phyloP scores from a whole-genome alignment of 257 asterid species.

The Petunia axillaris region DNA sequence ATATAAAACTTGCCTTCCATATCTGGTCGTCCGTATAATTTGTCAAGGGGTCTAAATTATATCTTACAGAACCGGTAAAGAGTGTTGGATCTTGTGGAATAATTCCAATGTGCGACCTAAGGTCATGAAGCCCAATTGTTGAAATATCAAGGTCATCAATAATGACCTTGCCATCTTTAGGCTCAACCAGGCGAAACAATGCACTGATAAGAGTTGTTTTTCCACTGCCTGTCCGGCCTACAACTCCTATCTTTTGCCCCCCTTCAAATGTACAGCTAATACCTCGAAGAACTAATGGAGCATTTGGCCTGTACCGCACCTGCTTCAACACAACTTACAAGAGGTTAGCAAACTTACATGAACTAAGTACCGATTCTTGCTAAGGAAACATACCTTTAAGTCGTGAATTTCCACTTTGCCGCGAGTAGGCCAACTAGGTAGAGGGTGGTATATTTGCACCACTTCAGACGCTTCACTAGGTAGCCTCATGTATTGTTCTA shows the following conservation, averaged over 20 bases:
- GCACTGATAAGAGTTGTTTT: conserved; percentile 28
- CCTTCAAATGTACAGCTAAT: conserved; percentile 21
- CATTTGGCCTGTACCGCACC: conserved; percentile 17
- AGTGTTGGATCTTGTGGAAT: conserved; percentile 27
- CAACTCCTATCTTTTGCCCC: conserved; percentile 30
- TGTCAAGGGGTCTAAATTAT: conserved; percentile 20
- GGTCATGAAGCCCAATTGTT: conserved; percentile 20
- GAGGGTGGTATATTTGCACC: background rate
- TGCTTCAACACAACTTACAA: background rate
- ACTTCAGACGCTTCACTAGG: conserved; percentile 16
- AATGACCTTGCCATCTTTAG: conserved; percentile 19
- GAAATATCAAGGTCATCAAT: conserved; percentile 23
- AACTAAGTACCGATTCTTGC: background rate
- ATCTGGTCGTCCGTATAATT: conserved; percentile 24
- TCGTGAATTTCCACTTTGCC: conserved; percentile 21
- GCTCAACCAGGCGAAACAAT: conserved; percentile 28
- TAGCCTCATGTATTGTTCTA: conserved; percentile 20
- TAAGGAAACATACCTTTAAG: background rate
- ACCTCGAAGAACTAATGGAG: conserved; percentile 27
- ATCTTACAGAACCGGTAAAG: conserved; percentile 17
- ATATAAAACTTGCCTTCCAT: conserved; percentile 25
- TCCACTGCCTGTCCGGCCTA: conserved; percentile 34
- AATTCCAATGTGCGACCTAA: conserved; percentile 17
- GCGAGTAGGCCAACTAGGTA: background rate
- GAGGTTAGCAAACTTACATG: background rate